Evolutionary conservation across 306 rosid genomes (phyloP).

Genomic region (Rubus idaeus): DNA sequence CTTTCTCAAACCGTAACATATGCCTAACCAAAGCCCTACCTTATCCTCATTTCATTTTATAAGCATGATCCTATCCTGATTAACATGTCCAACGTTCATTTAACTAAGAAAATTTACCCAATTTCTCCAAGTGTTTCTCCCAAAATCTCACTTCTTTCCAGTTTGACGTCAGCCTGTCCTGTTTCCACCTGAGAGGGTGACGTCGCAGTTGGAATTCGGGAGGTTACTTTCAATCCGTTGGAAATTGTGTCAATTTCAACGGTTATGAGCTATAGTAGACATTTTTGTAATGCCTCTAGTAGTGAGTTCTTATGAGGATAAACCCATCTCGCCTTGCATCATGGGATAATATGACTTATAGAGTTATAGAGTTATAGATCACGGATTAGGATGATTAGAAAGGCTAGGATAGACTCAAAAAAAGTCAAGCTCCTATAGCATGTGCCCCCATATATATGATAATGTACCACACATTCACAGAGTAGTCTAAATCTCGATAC

Average conservation of each 20-base stretch:
- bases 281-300: neutral
- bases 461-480: neutral
- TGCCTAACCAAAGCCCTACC: neutral
- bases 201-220: no score
- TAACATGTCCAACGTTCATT: neutral
- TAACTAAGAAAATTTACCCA: neutral
- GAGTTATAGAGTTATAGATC: neutral
- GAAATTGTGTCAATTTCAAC: neutral
- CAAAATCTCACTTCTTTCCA: neutral
- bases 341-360: neutral
- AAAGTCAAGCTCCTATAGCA: neutral
- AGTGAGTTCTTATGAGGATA: neutral
- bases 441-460: neutral
- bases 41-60: neutral
- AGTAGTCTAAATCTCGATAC: neutral
- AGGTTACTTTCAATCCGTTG: no score
- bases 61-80: neutral
- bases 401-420: neutral
- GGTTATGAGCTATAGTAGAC: neutral
- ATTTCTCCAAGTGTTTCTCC: neutral
- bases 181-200: neutral
- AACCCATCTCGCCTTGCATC: neutral
- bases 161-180: neutral
- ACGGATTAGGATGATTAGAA: neutral
- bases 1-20: neutral